Evolutionary conservation across 352 stramenopile genomes (phyloP).

Genomic region (Pythium pyrilobum): DNA sequence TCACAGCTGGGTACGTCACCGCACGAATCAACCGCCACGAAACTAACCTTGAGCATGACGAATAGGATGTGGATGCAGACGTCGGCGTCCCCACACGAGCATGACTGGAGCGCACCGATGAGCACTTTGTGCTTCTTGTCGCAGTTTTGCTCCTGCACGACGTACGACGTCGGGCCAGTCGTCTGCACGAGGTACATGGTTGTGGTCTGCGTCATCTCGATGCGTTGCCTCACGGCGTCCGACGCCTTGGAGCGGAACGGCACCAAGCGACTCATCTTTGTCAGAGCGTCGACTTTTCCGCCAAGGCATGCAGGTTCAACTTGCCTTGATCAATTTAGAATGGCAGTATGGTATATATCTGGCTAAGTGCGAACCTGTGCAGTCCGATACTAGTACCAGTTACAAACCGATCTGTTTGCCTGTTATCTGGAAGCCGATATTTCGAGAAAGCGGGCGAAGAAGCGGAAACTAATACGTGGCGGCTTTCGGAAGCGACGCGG

Average conservation of each 20-base stretch:
- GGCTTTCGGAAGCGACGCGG: not conserved
- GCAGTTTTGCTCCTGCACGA: constrained; percentile 73
- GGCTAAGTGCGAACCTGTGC: too few species aligned
- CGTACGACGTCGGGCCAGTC: constrained; percentile 67
- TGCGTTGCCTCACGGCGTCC: constrained; percentile 38
- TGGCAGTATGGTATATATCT: too few species aligned
- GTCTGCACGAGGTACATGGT: constrained; percentile 85
- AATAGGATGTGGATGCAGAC: constrained; percentile 85
- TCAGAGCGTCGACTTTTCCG: not conserved
- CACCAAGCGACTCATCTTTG: constrained; percentile 59
- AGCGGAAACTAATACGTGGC: constrained; percentile 1
- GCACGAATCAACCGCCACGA: not conserved
- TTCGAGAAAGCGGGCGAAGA: constrained; percentile 1
- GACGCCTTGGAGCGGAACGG: constrained; percentile 58
- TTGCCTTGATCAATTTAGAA: too few species aligned
- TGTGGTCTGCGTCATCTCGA: constrained; percentile 52
- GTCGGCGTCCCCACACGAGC: constrained; percentile 64
- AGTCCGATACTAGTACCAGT: too few species aligned
- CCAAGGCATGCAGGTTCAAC: not conserved
- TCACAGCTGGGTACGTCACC: not conserved
- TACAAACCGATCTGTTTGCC: too few species aligned
- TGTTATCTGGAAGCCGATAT: constrained; percentile 6
- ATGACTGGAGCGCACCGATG: constrained; percentile 64
- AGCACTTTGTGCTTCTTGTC: constrained; percentile 78
- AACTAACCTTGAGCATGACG: constrained; percentile 74